A percentile compares a stretch with the other conserved stretches of the same genome.
phyloP scores from a whole-genome alignment of 78 protist species.

The Chrysochromulina tobinii region DNA sequence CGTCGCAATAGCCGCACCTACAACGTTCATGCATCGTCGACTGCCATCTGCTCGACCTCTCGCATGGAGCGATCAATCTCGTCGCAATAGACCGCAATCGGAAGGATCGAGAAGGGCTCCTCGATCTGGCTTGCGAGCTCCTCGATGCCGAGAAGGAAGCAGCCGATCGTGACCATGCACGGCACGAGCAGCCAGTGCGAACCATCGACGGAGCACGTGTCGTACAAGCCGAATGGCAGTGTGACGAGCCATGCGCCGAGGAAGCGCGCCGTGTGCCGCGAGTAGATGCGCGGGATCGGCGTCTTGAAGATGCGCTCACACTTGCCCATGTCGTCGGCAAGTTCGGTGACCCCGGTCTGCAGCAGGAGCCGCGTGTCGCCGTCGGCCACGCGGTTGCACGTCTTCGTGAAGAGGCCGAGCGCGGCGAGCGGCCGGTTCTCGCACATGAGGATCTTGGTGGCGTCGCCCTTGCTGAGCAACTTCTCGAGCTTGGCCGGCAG shows the following conservation, averaged over 20 bases:
- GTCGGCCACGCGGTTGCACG: too few species aligned
- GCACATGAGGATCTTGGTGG: too few species aligned
- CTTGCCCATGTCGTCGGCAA: neutral
- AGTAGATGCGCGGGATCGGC: neutral
- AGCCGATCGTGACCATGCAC: neutral
- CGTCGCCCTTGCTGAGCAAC: too few species aligned
- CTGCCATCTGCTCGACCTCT: too few species aligned
- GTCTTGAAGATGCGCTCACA: neutral
- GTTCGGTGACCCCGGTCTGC: neutral
- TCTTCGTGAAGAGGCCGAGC: too few species aligned
- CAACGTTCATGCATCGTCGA: too few species aligned
- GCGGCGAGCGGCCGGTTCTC: too few species aligned
- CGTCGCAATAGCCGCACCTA: too few species aligned
- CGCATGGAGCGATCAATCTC: too few species aligned
- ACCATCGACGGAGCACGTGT: neutral
- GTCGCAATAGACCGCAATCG: neutral
- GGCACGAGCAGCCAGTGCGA: neutral
- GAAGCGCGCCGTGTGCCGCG: conserved; percentile 3
- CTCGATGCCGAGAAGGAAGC: neutral
- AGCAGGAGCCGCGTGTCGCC: too few species aligned
- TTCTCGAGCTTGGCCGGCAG: too few species aligned
- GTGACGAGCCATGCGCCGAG: neutral
- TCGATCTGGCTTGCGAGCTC: neutral
- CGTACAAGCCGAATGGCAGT: neutral
- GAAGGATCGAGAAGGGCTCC: neutral